Conservation (phyloP, 1,284 basidiomycete species). For the Caloboletus inedulis region DNA sequence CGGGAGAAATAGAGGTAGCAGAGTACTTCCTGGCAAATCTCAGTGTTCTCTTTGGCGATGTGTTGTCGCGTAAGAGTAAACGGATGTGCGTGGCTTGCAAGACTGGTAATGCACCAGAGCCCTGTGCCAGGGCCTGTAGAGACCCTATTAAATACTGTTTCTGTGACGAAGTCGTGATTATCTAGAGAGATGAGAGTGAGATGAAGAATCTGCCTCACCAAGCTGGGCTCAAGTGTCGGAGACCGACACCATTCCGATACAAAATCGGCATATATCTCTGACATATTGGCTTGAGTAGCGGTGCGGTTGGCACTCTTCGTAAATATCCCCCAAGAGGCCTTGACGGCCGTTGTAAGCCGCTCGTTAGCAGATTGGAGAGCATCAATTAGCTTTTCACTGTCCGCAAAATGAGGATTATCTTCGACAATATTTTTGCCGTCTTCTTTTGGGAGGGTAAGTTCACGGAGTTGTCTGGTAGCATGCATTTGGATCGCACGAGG, state of each 20-base stretch:
- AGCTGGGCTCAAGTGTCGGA: constrained; percentile 44
- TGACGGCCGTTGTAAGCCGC: constrained; percentile 41
- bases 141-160: constrained; percentile 53
- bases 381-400: constrained; percentile 52
- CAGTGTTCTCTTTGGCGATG: constrained; percentile 38
- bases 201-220: constrained; percentile 44
- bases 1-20: constrained; percentile 32
- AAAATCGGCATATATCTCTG: constrained; percentile 54
- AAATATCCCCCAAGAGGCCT: constrained; percentile 9
- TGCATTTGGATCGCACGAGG: constrained; percentile 51
- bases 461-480: constrained; percentile 44
- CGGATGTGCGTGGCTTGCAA: constrained; percentile 49
- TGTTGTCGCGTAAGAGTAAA: constrained; percentile 36
- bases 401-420: constrained; percentile 11
- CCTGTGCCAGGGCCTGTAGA: constrained; percentile 44
- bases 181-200: background rate
- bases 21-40: constrained; percentile 45
- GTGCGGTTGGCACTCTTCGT: constrained; percentile 7
- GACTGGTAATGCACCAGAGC: constrained; percentile 33
- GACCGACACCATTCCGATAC: constrained; percentile 52
- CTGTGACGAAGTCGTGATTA: constrained; percentile 26
- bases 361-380: constrained; percentile 58
- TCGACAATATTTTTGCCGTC: constrained; percentile 1
- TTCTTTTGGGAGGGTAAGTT: constrained; percentile 14
- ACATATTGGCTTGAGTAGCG: constrained; percentile 35